Percentiles rank a stretch among this genome's conserved stretches.
Evolutionary conservation across 2,329 filamentous ascomycete genomes (phyloP).

Genomic region (Colletotrichum theobromicola): DNA sequence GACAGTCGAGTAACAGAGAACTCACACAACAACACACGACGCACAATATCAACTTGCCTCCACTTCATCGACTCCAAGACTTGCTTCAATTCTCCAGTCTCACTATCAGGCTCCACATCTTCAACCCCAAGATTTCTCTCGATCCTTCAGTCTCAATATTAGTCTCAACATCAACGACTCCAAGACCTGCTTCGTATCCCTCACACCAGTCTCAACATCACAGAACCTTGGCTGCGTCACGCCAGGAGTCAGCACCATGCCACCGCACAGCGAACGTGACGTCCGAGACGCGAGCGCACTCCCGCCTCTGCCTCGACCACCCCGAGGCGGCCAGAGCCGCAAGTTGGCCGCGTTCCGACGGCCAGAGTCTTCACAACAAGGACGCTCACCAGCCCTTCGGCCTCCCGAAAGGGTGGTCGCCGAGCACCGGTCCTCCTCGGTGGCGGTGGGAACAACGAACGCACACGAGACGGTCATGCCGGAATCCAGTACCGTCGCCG

Average conservation of each 20-base stretch:
- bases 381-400: neutral
- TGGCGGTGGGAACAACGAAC: neutral
- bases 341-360: neutral
- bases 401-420: neutral
- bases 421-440: neutral
- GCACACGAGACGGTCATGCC: neutral
- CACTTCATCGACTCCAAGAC: too few relatives aligned
- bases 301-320: neutral
- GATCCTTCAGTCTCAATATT: too few relatives aligned
- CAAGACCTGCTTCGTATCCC: neutral
- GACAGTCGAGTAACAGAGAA: neutral
- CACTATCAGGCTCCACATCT: too few relatives aligned
- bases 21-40: neutral
- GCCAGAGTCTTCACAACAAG: neutral
- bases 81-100: too few relatives aligned
- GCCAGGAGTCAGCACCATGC: neutral
- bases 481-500: neutral
- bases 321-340: neutral
- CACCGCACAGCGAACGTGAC: neutral
- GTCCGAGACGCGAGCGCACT: neutral
- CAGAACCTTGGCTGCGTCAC: neutral
- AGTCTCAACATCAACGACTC: too few relatives aligned
- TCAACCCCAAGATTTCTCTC: too few relatives aligned
- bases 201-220: neutral
- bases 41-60: neutral